Evolutionary conservation across 2,329 filamentous ascomycete genomes (phyloP).

Genomic region (Blastomyces parvus): DNA sequence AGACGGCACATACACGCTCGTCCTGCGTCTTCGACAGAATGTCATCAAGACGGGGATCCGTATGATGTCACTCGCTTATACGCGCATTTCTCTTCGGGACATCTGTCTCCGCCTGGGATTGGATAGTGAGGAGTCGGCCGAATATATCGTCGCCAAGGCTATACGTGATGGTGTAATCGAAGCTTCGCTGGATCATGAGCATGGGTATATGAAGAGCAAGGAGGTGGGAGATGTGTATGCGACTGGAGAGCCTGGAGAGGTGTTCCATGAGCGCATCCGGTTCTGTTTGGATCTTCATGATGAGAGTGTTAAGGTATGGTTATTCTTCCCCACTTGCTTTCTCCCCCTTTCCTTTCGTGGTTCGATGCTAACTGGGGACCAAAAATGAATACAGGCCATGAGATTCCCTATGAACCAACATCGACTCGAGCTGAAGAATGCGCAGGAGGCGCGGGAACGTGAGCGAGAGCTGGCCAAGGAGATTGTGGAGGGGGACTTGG

Average conservation of each 20-base stretch:
- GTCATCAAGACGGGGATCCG: constrained; percentile 99
- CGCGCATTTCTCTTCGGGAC: constrained; percentile 89
- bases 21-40: constrained; percentile 89
- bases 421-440: constrained; percentile 91
- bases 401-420: constrained; percentile 99
- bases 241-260: constrained; percentile 88
- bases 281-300: constrained; percentile 89
- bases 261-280: constrained; percentile 91
- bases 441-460: constrained; percentile 91
- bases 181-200: constrained; percentile 85
- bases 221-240: constrained; percentile 93
- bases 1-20: constrained; percentile 90
- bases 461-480: constrained; percentile 97
- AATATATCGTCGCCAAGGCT: constrained; percentile 98
- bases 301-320: constrained; percentile 86
- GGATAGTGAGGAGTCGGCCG: constrained; percentile 91
- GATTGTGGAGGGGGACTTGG: constrained; percentile 93
- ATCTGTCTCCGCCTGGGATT: constrained; percentile 93
- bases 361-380: constrained; percentile 21
- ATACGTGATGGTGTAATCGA: constrained; percentile 97
- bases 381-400: constrained; percentile 60
- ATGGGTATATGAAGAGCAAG: constrained; percentile 97
- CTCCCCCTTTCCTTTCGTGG: background rate
- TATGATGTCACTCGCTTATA: constrained; percentile 98
- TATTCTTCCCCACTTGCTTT: constrained; percentile 10